Conservation (phyloP, 1,284 basidiomycete genomes). For the Austroboletus niveus region DNA sequence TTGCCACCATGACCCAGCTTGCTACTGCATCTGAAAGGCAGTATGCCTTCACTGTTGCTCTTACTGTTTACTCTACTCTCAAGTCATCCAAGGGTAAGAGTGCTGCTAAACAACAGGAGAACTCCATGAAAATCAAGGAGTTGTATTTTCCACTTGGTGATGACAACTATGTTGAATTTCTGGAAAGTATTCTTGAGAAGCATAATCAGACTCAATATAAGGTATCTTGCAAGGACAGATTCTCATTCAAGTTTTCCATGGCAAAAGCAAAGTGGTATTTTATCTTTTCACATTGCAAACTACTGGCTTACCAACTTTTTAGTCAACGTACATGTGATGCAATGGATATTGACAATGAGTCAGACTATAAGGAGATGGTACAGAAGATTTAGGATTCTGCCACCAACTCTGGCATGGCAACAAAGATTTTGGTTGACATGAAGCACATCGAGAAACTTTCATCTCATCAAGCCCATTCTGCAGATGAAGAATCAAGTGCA, state of each 20-base stretch:
- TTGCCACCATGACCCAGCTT: too few species aligned
- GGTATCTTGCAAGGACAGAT: background rate
- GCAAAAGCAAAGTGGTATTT: background rate
- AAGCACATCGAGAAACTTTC: conserved; percentile 15
- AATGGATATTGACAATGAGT: conserved; percentile 13
- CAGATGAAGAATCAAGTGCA: background rate
- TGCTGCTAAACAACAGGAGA: background rate
- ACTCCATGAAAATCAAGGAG: conserved; percentile 2
- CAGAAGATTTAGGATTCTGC: conserved; percentile 8
- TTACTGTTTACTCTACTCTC: conserved; percentile 3
- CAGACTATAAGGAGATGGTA: conserved; percentile 17
- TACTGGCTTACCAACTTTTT: background rate
- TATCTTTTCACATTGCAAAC: background rate
- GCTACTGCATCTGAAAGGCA: background rate
- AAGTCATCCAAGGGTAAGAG: conserved; percentile 1
- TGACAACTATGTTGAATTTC: conserved; percentile 5
- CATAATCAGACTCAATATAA: conserved; percentile 3
- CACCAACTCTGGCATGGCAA: too few species aligned
- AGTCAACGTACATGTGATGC: conserved; percentile 1
- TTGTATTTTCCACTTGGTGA: background rate
- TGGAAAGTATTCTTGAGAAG: conserved; percentile 7
- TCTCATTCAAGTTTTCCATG: background rate
- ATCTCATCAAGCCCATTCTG: background rate
- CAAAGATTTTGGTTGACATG: conserved; percentile 19
- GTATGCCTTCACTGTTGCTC: background rate